These are phyloP conservation scores for Hypoxylon sp. DNA, from an alignment of 2,329 filamentous ascomycete species.

Conservation along the genomic window DNA sequence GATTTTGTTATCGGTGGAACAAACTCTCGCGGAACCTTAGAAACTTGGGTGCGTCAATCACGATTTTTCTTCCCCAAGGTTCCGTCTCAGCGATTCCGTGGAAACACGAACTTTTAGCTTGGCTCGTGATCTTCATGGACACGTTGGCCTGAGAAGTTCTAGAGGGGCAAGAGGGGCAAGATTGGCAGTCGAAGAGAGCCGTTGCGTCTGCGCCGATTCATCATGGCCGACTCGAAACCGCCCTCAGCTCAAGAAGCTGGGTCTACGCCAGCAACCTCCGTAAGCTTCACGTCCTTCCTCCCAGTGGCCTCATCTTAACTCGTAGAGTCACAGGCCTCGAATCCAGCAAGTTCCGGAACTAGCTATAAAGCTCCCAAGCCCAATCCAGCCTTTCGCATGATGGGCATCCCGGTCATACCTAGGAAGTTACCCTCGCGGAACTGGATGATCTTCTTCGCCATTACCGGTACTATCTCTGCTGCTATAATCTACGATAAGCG, in stretches of 20 bases:
- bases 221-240: constrained; percentile 44
- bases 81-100: neutral
- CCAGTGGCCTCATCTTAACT: neutral
- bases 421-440: constrained; percentile 92
- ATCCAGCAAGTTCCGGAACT: constrained; percentile 48
- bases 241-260: constrained; percentile 31
- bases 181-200: neutral
- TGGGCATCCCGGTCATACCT: constrained; percentile 87
- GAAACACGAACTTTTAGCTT: neutral
- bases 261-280: constrained; percentile 27
- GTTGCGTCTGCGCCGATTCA: constrained; percentile 3
- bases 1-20: constrained; percentile 38
- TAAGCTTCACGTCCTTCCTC: constrained; percentile 12
- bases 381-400: constrained; percentile 81
- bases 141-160: neutral
- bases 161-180: neutral
- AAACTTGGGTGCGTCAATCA: neutral
- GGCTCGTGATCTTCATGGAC: neutral
- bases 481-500: constrained; percentile 92
- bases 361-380: constrained; percentile 61
- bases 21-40: constrained; percentile 17
- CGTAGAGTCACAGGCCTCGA: constrained; percentile 27
- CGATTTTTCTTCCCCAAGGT: constrained; percentile 2
- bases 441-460: constrained; percentile 93
- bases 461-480: constrained; percentile 81